phyloP scores from a whole-genome alignment of 2,329 filamentous ascomycete species.

The Arthroderma sp. region DNA sequence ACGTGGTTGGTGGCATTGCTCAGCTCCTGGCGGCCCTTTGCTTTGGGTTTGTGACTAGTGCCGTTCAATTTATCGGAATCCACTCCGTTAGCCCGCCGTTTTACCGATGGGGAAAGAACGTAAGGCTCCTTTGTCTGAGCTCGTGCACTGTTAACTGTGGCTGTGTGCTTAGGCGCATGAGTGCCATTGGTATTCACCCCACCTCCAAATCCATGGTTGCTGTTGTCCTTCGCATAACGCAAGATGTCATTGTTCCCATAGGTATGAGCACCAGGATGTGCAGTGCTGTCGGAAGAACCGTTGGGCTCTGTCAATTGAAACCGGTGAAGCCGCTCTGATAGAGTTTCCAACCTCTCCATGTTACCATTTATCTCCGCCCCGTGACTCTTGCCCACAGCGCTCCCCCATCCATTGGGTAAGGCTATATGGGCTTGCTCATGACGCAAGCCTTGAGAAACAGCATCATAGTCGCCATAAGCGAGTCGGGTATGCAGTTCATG shows the following conservation, averaged over 20 bases:
- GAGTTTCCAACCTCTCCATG: slow-evolving; percentile 20
- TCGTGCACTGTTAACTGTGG: slow-evolving; percentile 11
- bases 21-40: slow-evolving; percentile 22
- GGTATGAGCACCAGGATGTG: background rate
- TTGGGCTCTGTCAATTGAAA: slow-evolving; percentile 23
- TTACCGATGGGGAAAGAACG: slow-evolving; percentile 17
- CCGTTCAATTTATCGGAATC: slow-evolving; percentile 26
- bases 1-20: slow-evolving; percentile 8
- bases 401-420: slow-evolving; percentile 12
- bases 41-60: slow-evolving; percentile 20
- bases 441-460: slow-evolving; percentile 8
- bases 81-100: slow-evolving; percentile 20
- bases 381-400: slow-evolving; percentile 5
- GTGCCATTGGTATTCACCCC: background rate
- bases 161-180: background rate
- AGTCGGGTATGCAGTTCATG: slow-evolving; percentile 26
- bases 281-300: background rate
- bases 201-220: background rate
- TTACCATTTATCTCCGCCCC: slow-evolving; percentile 15
- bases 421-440: background rate
- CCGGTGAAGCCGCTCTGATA: slow-evolving; percentile 26
- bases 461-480: slow-evolving; percentile 22
- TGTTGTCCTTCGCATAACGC: background rate
- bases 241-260: too few species aligned
- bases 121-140: slow-evolving; percentile 16